Percentiles rank a stretch among this genome's conserved stretches.
Evolutionary conservation across 2,329 filamentous ascomycete species (phyloP).

Genomic region (Fusarium tupiense): DNA sequence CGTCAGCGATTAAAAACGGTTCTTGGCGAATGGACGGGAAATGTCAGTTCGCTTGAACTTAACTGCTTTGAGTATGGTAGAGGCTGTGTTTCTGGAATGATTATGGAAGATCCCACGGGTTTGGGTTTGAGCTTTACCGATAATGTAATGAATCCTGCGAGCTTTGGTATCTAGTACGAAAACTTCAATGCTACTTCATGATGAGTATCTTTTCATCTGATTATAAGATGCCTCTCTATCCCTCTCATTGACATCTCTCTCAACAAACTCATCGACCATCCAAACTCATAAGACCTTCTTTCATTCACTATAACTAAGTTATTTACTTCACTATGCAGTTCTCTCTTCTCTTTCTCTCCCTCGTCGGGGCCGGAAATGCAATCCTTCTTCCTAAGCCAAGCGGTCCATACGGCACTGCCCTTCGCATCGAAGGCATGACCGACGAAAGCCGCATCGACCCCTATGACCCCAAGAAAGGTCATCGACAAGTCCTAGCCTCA

Average conservation of each 20-base stretch:
- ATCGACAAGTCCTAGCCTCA: conserved; percentile 44
- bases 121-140: neutral
- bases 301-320: no score
- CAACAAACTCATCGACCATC: neutral
- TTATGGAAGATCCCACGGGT: neutral
- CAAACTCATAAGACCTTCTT: neutral
- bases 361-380: conserved; percentile 33
- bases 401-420: conserved; percentile 46
- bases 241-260: accelerated
- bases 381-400: conserved; percentile 42
- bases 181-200: neutral
- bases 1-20: neutral
- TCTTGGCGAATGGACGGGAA: neutral
- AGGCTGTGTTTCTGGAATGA: neutral
- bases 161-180: neutral
- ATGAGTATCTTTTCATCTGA: neutral
- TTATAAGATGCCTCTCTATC: neutral
- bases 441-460: conserved; percentile 47
- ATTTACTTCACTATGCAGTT: conserved; percentile 27
- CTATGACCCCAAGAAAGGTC: conserved; percentile 40
- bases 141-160: neutral
- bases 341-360: conserved; percentile 10
- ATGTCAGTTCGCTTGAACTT: conserved; percentile 21
- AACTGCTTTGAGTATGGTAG: neutral
- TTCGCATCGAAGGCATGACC: conserved; percentile 41